Conservation (phyloP, 1,284 basidiomycete genomes). For the Irpex sp. region DNA sequence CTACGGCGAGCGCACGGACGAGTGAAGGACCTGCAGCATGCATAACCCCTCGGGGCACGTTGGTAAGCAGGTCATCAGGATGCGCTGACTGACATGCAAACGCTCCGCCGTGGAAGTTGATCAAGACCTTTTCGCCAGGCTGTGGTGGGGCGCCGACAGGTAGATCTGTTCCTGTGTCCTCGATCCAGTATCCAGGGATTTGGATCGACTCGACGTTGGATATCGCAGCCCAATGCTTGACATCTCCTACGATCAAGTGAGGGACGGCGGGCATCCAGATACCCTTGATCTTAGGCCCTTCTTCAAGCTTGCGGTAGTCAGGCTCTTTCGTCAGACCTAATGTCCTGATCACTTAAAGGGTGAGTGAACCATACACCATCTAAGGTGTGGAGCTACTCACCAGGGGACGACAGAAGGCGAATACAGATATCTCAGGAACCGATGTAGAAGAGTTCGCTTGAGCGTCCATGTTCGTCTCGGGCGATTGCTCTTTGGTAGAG, state of each 20-base stretch:
- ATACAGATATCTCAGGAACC: not conserved
- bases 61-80: slow-evolving; percentile 23
- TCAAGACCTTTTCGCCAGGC: slow-evolving; percentile 46
- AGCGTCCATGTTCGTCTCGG: not conserved
- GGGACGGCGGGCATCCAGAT: slow-evolving; percentile 47
- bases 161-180: slow-evolving; percentile 33
- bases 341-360: not conserved
- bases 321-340: not conserved
- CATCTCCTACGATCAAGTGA: slow-evolving; percentile 39
- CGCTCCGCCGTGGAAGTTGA: slow-evolving; percentile 47
- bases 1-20: slow-evolving; percentile 19
- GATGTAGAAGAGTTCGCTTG: not conserved
- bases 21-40: slow-evolving; percentile 5
- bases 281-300: not conserved
- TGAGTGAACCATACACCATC: not conserved
- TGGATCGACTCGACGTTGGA: slow-evolving; percentile 35
- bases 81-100: slow-evolving; percentile 30
- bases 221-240: slow-evolving; percentile 36
- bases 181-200: slow-evolving; percentile 55
- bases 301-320: not conserved
- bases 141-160: slow-evolving; percentile 28
- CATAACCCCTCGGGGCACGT: slow-evolving; percentile 15
- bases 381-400: not conserved
- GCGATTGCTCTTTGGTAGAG: not conserved
- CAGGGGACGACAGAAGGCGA: not conserved